phyloP scores from a whole-genome alignment of 352 stramenopile genomes.

The Peronosclerospora sorghi region DNA sequence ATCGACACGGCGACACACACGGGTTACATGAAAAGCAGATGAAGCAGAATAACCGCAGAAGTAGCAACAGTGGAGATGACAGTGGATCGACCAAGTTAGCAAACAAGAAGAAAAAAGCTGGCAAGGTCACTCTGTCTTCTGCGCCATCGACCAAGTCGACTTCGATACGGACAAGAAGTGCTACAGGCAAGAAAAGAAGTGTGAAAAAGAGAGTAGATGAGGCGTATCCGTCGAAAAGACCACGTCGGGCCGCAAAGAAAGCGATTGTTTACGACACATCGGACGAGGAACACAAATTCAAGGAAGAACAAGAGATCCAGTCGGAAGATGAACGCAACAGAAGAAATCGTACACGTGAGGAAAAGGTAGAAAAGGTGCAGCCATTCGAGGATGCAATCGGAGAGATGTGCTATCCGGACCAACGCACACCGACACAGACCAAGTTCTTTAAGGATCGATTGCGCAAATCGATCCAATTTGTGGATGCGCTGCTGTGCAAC shows the following conservation, averaged over 20 bases:
- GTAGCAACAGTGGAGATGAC: background rate
- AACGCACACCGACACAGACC: conserved; percentile 33
- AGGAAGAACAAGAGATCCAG: conserved; percentile 11
- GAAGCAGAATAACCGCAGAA: conserved; percentile 3
- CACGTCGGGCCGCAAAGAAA: conserved; percentile 11
- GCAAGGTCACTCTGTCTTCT: background rate
- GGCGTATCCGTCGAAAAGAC: conserved; percentile 15
- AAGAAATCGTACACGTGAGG: conserved; percentile 4
- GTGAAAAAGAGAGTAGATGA: conserved; percentile 5
- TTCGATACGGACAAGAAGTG: conserved; percentile 13
- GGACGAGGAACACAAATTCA: background rate
- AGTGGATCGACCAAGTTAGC: background rate
- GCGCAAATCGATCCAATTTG: conserved; percentile 54
- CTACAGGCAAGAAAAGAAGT: conserved; percentile 4
- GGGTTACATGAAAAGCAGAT: background rate
- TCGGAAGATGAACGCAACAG: background rate
- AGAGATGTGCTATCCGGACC: conserved; percentile 48
- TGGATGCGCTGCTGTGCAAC: conserved; percentile 55
- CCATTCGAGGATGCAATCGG: conserved; percentile 41
- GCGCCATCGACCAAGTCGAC: background rate
- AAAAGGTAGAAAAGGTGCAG: conserved; percentile 10
- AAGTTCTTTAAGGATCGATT: conserved; percentile 59
- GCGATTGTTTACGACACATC: conserved; percentile 13
- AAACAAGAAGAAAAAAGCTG: conserved; percentile 10
- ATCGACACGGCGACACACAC: conserved; percentile 7